Evolutionary conservation across 2,329 filamentous ascomycete species (phyloP), one percentile per base, ranked within the genome.

Genomic region (Claviceps capensis): DNA sequence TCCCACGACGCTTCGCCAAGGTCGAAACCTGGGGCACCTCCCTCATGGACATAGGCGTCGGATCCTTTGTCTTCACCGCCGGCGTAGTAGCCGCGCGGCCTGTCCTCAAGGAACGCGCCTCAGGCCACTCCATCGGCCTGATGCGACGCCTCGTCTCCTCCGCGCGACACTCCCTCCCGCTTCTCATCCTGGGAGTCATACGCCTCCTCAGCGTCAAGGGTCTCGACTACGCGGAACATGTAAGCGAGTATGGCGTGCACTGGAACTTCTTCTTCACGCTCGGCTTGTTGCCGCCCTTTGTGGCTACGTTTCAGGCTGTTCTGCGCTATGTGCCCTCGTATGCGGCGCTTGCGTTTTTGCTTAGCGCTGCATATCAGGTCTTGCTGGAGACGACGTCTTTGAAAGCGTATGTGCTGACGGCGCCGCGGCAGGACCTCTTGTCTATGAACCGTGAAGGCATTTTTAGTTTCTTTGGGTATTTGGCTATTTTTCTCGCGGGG

Each of bases 211-310:
- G 83, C 60, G 90, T 97, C 63, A 98, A 98, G 69, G 87, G 88
- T 6, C 73, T 96, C 34, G 89, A 97, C 64, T 98, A 98, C 64
- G 90, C 90, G 3, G 93, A 98, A 66, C 93, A 98, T 71, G 88
- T 96, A 53, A 89, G 88, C 14, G 93, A 98, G 65, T 98, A 98
- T 63, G 93, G 93, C 44, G 88, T 98, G 9, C 93, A 98, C 67
- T 98, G 93, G 93, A 98, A 98, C 67, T 98, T 98, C 68, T 98
- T 98, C 76, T 97, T 97, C 69, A 98, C 93, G 0, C 75, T 98
- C 9, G 90, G 83, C 5, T 78, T 96, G 47, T 71, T 98, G 23
- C 88, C 91, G 0, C 90, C 90, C 0, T 95, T 95, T 61, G 82
- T 95, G 50, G 89, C 91, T 30, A 66, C 93, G 0, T 87, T 91